These are phyloP conservation scores for Calophaca sinica DNA, from an alignment of 306 rosid genomes.

Conservation along the genomic window DNA sequence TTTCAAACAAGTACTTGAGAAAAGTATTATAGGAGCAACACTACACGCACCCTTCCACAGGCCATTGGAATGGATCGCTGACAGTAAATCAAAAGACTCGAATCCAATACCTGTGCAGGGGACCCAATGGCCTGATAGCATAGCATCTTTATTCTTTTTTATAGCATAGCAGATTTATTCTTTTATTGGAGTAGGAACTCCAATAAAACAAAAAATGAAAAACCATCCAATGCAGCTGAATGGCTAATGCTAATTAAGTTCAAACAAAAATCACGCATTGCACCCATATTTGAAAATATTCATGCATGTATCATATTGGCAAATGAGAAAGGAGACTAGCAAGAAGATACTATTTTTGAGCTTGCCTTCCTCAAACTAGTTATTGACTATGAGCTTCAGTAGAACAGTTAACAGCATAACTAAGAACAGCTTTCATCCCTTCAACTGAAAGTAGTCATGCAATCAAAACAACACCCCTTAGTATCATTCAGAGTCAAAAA, in stretches of 20 bases:
- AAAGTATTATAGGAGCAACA: neutral
- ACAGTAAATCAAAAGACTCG: conserved; percentile 2
- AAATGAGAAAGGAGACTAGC: conserved; percentile 15
- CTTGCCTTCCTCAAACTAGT: neutral
- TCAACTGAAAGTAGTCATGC: conserved; percentile 18
- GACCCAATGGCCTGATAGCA: conserved; percentile 9
- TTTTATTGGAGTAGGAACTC: neutral
- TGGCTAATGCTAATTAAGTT: conserved; percentile 26
- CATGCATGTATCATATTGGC: neutral
- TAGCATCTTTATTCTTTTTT: conserved; percentile 6
- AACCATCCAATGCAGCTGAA: conserved; percentile 16
- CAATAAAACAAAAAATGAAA: neutral
- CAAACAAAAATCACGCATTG: conserved; percentile 11
- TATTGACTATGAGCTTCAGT: no score
- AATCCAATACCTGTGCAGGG: neutral
- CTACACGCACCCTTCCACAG: no score
- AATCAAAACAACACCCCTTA: neutral
- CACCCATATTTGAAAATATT: conserved; percentile 8
- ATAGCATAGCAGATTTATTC: no score
- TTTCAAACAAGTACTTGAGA: neutral
- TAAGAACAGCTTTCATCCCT: conserved; percentile 35
- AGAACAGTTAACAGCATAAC: no score
- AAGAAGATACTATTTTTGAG: conserved; percentile 16
- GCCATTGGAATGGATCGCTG: conserved; percentile 8
- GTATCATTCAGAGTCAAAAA: conserved; percentile 38